A percentile compares a stretch with the other conserved stretches of the same genome.
Evolutionary conservation across 306 rosid species (phyloP).

Genomic region (Ormosia semicastrata): DNA sequence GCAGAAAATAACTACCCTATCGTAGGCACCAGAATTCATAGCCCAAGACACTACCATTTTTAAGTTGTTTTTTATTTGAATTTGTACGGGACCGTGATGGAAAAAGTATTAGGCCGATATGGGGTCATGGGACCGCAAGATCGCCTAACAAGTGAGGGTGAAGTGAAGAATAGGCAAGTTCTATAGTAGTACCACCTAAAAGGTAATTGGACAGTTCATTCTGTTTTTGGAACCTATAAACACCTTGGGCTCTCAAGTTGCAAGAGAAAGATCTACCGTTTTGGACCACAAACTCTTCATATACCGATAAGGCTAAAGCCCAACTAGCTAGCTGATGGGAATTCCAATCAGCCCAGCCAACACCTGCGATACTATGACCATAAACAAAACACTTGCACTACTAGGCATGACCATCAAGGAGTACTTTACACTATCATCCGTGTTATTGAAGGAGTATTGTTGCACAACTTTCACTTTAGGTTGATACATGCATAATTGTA

Average conservation of each 20-base stretch:
- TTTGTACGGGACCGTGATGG: too few relatives aligned
- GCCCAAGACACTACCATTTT: not conserved
- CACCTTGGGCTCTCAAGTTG: not conserved
- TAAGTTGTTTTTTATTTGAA: too few relatives aligned
- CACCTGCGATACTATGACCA: not conserved
- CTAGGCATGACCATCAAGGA: not conserved
- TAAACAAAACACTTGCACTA: not conserved
- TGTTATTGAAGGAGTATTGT: not conserved
- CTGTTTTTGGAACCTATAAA: not conserved
- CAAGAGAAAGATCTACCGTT: not conserved
- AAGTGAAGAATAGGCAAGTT: not conserved
- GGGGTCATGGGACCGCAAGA: not conserved
- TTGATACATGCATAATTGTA: too few relatives aligned
- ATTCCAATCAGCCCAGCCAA: not conserved
- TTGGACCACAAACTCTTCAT: not conserved
- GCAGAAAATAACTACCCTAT: conserved; percentile 33
- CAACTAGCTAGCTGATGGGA: not conserved
- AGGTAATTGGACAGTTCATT: too few relatives aligned
- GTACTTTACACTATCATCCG: not conserved
- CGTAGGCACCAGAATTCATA: not conserved
- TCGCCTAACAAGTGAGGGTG: not conserved
- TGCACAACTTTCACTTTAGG: not conserved
- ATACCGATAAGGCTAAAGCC: not conserved
- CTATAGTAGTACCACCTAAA: too few relatives aligned
- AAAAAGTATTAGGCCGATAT: not conserved